A percentile compares a stretch with the other conserved stretches of the same genome.
These are phyloP conservation scores for Tetradesmus obliquus DNA, from an alignment of 139 green algal species.

Conservation along the genomic window DNA sequence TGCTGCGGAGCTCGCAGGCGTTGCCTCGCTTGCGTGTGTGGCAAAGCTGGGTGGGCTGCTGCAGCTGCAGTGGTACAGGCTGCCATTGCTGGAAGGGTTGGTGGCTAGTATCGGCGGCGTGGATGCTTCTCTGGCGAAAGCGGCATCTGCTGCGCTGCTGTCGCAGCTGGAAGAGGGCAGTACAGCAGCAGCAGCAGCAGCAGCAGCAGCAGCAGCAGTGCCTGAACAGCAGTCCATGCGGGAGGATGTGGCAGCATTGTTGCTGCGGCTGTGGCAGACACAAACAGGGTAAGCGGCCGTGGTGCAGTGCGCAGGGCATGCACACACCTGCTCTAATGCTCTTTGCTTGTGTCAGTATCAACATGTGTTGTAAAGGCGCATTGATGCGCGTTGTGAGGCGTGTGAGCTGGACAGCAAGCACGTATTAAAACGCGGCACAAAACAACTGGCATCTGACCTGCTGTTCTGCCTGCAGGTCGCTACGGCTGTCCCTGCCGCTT, in stretches of 20 bases:
- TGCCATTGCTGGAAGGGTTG: conserved; percentile 79
- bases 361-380: neutral
- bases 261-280: conserved; percentile 34
- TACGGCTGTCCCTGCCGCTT: conserved; percentile 35
- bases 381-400: neutral
- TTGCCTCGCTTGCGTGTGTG: conserved; percentile 37
- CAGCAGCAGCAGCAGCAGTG: neutral
- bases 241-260: neutral
- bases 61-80: conserved; percentile 29
- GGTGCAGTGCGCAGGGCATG: neutral
- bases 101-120: conserved; percentile 85
- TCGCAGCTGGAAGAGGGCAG: conserved; percentile 40
- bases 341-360: neutral
- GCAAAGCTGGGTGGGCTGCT: conserved; percentile 38
- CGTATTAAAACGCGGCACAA: neutral
- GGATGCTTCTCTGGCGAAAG: conserved; percentile 70
- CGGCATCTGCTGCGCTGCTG: conserved; percentile 64
- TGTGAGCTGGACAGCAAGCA: neutral
- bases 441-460: neutral
- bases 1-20: conserved; percentile 34
- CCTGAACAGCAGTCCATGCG: neutral
- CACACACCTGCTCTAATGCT: neutral
- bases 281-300: conserved; percentile 13
- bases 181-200: neutral
- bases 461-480: conserved; percentile 18